Evolutionary conservation across 2,329 filamentous ascomycete genomes (phyloP).

Genomic region (Clonostachys rhizophaga): DNA sequence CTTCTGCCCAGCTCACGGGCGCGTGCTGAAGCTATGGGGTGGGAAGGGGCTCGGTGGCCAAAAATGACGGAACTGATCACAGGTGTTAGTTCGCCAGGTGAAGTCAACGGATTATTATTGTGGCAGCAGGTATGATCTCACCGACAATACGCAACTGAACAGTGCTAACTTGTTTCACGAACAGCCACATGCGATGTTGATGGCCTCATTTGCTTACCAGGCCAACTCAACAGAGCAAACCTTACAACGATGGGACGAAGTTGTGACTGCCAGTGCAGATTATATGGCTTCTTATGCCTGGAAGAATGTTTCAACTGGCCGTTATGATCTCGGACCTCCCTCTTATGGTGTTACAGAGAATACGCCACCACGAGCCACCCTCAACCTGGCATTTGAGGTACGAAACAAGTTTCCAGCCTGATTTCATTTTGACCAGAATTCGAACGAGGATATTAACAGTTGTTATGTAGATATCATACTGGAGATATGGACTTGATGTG

Average conservation of each 20-base stretch:
- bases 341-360: constrained; percentile 48
- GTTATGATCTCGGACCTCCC: constrained; percentile 44
- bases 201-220: constrained; percentile 43
- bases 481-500: constrained; percentile 53
- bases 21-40: constrained; percentile 23
- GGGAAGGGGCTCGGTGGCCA: constrained; percentile 34
- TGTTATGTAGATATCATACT: constrained; percentile 40
- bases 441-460: too few species aligned
- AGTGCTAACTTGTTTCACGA: too few species aligned
- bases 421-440: too few species aligned
- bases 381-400: constrained; percentile 53
- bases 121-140: constrained; percentile 44
- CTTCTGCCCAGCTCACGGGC: neutral
- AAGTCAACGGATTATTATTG: constrained; percentile 56
- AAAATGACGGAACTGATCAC: constrained; percentile 24
- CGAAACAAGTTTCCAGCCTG: too few species aligned
- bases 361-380: constrained; percentile 48
- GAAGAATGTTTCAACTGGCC: constrained; percentile 41
- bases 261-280: constrained; percentile 46
- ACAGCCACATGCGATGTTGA: constrained; percentile 51
- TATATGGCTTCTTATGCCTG: constrained; percentile 57
- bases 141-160: too few species aligned
- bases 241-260: constrained; percentile 44
- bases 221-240: constrained; percentile 21
- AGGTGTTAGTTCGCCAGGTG: constrained; percentile 32